Conservation (phyloP, 2,329 filamentous ascomycete genomes). For the Grosmannia clavigera region DNA sequence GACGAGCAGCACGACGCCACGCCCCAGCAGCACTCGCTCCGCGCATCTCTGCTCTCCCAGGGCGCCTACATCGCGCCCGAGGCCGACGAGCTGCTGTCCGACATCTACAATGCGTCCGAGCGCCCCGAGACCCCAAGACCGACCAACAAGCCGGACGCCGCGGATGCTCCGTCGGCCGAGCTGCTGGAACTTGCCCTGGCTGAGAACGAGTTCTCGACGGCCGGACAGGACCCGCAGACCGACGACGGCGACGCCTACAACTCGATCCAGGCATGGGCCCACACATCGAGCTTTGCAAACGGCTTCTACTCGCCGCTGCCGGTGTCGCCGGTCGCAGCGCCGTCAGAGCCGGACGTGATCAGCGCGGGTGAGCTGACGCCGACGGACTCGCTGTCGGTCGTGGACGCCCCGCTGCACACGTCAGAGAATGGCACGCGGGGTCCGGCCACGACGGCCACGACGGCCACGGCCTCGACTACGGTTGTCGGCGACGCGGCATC, state of each 20-base stretch:
- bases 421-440: neutral
- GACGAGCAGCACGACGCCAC: constrained; percentile 26
- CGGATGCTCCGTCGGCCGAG: neutral
- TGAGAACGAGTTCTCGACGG: constrained; percentile 36
- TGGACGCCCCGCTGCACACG: constrained; percentile 31
- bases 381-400: constrained; percentile 44
- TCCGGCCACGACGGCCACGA: neutral
- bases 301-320: constrained; percentile 51
- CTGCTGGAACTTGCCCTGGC: constrained; percentile 25
- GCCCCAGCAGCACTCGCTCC: neutral
- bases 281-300: constrained; percentile 29
- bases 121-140: constrained; percentile 19
- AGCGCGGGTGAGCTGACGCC: constrained; percentile 45
- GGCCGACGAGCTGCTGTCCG: constrained; percentile 34
- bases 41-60: constrained; percentile 15
- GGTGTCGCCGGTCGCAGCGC: constrained; percentile 32
- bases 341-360: constrained; percentile 39
- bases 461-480: neutral
- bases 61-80: constrained; percentile 27
- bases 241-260: constrained; percentile 40
- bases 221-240: constrained; percentile 26
- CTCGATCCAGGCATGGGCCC: constrained; percentile 54
- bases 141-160: neutral
- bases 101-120: constrained; percentile 32
- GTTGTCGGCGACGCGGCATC: constrained; percentile 19